These are phyloP conservation scores for Diaporthe citriasiana DNA, from an alignment of 2,329 filamentous ascomycete species.

Conservation along the genomic window DNA sequence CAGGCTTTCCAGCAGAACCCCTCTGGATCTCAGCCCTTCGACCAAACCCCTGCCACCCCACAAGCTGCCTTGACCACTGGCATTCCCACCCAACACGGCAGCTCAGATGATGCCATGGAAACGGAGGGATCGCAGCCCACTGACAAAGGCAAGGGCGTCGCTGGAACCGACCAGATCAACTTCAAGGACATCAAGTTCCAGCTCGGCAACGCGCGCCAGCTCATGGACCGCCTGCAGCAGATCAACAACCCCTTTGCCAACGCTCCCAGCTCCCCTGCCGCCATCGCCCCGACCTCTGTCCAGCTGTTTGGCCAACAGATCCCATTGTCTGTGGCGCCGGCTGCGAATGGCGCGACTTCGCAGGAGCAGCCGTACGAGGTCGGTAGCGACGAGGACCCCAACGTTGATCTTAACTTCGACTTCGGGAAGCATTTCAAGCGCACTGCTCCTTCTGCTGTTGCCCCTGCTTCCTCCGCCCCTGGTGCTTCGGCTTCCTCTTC, in stretches of 20 bases:
- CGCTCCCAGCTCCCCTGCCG: neutral
- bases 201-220: neutral
- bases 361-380: neutral
- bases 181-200: neutral
- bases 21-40: neutral
- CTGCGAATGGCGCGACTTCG: neutral
- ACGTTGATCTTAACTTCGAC: neutral
- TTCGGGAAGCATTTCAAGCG: neutral
- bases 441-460: neutral
- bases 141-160: neutral
- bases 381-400: neutral
- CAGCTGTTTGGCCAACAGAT: neutral
- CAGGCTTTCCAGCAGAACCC: neutral
- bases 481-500: neutral
- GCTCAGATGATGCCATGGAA: neutral
- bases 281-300: no score
- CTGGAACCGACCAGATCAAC: neutral
- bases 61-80: no score
- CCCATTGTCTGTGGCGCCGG: no score
- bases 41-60: neutral
- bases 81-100: no score
- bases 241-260: neutral
- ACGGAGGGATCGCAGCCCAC: neutral
- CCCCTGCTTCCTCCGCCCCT: neutral
- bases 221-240: no score